These are phyloP conservation scores for Tylopilus subfusipes DNA, from an alignment of 768 basidiomycete genomes.

Conservation along the genomic window DNA sequence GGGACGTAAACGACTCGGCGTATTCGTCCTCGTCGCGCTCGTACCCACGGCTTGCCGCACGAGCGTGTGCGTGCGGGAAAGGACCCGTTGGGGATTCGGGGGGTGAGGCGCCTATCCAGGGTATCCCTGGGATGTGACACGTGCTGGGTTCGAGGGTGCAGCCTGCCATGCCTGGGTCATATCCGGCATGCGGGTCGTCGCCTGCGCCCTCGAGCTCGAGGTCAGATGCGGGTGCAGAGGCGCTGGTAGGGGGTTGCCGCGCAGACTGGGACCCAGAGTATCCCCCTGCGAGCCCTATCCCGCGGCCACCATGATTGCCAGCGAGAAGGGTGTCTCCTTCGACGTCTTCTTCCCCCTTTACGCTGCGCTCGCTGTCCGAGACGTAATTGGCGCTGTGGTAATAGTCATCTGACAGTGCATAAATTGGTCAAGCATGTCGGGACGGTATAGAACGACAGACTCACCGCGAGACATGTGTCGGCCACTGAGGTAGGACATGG, in stretches of 20 bases:
- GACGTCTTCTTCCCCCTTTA: not conserved
- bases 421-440: not conserved
- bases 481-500: conserved; percentile 6
- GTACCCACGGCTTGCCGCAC: conserved; percentile 11
- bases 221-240: no score
- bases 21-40: conserved; percentile 23
- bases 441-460: not conserved
- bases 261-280: not conserved
- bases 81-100: not conserved
- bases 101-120: not conserved
- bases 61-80: not conserved
- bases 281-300: not conserved
- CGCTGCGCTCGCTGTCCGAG: not conserved
- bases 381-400: not conserved
- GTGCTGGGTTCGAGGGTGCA: not conserved
- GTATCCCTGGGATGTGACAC: conserved; percentile 14
- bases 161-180: conserved; percentile 26
- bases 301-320: conserved; percentile 5
- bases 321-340: not conserved
- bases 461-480: conserved; percentile 9
- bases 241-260: not conserved
- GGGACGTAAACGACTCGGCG: not conserved
- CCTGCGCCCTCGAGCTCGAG: not conserved
- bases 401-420: conserved; percentile 1
- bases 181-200: conserved; percentile 14